Evolutionary conservation across 441 rosid species (phyloP).

Genomic region (Euphorbia celastroides): DNA sequence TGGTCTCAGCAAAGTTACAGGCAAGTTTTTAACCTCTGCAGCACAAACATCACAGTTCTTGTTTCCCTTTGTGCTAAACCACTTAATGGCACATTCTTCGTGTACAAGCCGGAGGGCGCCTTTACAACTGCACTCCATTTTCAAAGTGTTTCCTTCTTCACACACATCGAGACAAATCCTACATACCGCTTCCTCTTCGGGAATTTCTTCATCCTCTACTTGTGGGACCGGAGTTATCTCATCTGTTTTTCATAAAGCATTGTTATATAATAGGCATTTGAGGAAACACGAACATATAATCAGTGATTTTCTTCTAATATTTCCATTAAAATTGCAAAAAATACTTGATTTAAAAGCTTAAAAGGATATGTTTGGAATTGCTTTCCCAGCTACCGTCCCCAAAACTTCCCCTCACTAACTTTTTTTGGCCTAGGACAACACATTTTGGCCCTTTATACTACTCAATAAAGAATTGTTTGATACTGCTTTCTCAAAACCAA

Average conservation of each 20-base stretch:
- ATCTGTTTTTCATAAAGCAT: constrained; percentile 41
- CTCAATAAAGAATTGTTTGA: too few relatives aligned
- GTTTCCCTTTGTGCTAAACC: constrained; percentile 86
- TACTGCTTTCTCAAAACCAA: too few relatives aligned
- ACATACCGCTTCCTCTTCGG: constrained; percentile 72
- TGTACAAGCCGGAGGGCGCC: constrained; percentile 76
- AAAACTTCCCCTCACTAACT: too few relatives aligned
- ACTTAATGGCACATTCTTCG: constrained; percentile 68
- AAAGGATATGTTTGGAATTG: too few relatives aligned
- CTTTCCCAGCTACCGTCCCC: too few relatives aligned
- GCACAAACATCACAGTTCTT: constrained; percentile 77
- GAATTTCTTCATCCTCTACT: constrained; percentile 56
- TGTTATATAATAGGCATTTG: not conserved
- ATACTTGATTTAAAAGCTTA: too few relatives aligned
- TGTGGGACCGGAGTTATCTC: constrained; percentile 50
- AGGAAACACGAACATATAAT: too few relatives aligned
- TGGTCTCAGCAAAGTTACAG: constrained; percentile 68
- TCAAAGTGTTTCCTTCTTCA: constrained; percentile 62
- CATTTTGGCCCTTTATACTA: too few relatives aligned
- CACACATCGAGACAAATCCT: constrained; percentile 65
- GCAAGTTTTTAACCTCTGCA: constrained; percentile 63
- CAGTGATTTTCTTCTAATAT: too few relatives aligned
- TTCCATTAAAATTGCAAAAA: too few relatives aligned
- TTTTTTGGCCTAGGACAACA: too few relatives aligned
- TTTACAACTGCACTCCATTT: constrained; percentile 86